Base-by-base conservation (phyloP, 2,329 filamentous ascomycete genomes). In the Cordyceps pruinosa region DNA sequence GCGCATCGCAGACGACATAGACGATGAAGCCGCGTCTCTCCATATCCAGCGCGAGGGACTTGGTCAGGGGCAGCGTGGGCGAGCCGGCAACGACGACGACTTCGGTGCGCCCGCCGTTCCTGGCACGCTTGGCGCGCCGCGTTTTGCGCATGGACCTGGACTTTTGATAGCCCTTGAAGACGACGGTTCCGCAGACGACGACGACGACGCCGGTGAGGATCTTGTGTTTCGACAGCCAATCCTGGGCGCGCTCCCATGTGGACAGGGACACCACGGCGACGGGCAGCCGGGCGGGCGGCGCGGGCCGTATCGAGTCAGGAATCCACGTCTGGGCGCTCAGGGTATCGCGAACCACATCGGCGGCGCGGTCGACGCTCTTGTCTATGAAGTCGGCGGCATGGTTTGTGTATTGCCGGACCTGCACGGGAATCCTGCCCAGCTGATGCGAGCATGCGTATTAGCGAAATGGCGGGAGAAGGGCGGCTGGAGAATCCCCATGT, bases 1-100 rank as follows among this genome's bases (percentile, higher is more conserved):
- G 75, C n/a, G 85, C 90, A 61, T 85, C 87, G 66, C 91, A 93
- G 1, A 96, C 89, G 59, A 99, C 79, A 70, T 91, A 99, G 57
- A 97, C 90, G 60, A 97, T 89, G 70, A 95, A 97, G 5, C 94
- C 94, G 62, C 91, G 84, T 59, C 91, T 81, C 73, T 97, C 94
- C 63, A 99, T 77, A 68, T 99, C 94, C 48, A 92, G 74, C 2
- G 90, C 85, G 55, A 97, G 77, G 12, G 90, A 90, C 66, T 86
- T 87, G 7, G 90, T 93, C 66, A 97, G 79, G 17, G 92, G 88
- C 65, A 96, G 85, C 50, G 87, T 84, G 2, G 90, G 88, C 21
- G 90, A 91, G n/a, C 93, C 93, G 23, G 91, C 91, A 61, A 97
- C 82, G 28, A 97, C 88, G 69, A 85, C 76, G 5, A 97, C 93